A percentile compares a stretch with the other conserved stretches of the same genome.
Evolutionary conservation across 768 basidiomycete species (phyloP).

Genomic region (Tephrocybe sp.): DNA sequence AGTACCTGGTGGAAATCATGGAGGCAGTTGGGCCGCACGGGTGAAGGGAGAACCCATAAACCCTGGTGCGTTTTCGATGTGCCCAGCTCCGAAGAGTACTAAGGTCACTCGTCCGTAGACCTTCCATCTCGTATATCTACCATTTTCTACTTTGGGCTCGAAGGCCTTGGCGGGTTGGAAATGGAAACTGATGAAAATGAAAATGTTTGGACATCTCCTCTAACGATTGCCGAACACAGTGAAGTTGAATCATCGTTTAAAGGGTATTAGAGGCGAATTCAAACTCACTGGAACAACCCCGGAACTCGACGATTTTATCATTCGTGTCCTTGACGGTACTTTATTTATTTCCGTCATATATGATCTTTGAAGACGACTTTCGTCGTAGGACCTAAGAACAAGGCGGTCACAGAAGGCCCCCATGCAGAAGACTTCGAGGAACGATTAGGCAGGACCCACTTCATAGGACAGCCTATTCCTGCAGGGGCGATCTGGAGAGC

Average conservation of each 20-base stretch:
- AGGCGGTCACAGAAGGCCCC: constrained; percentile 48
- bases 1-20: constrained; percentile 75
- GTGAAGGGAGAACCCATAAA: constrained; percentile 80
- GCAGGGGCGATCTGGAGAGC: constrained; percentile 80
- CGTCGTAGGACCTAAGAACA: constrained; percentile 54
- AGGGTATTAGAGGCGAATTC: constrained; percentile 77
- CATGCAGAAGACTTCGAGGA: constrained; percentile 56
- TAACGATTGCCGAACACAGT: background rate
- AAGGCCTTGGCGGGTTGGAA: constrained; percentile 81
- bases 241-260: background rate
- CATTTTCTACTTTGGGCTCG: constrained; percentile 85
- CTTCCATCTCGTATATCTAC: constrained; percentile 65
- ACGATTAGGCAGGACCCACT: constrained; percentile 69
- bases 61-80: constrained; percentile 39
- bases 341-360: background rate
- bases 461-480: constrained; percentile 57
- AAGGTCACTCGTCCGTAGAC: constrained; percentile 20
- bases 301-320: constrained; percentile 78
- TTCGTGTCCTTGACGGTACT: constrained; percentile 77
- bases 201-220: constrained; percentile 47
- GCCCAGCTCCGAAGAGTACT: background rate
- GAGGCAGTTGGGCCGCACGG: constrained; percentile 87
- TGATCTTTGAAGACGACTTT: constrained; percentile 7
- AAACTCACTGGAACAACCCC: constrained; percentile 71
- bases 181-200: constrained; percentile 77